Conservation (phyloP, 495 filamentous ascomycete genomes). For the Aspergillus nidulans region DNA sequence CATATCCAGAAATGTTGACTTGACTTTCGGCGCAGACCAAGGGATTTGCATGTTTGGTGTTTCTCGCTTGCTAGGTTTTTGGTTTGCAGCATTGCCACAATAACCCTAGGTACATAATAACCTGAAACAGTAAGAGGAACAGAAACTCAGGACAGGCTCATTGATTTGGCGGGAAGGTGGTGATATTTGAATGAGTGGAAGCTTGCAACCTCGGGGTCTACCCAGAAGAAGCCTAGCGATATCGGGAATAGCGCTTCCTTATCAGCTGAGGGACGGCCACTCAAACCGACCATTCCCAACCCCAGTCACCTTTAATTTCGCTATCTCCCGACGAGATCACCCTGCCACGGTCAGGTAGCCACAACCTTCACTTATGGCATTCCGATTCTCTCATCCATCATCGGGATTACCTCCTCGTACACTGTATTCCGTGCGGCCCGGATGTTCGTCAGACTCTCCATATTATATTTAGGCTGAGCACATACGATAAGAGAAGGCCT, state of each 20-base stretch:
- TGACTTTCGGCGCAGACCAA: background rate
- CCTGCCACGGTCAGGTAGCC: background rate
- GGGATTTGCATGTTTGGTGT: background rate
- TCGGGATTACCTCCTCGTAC: background rate
- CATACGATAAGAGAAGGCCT: background rate
- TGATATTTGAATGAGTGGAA: no score
- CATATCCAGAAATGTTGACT: background rate
- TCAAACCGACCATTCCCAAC: background rate
- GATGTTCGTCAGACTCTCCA: background rate
- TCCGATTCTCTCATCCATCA: background rate
- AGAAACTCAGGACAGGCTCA: no score
- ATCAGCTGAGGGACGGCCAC: background rate
- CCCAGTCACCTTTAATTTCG: background rate
- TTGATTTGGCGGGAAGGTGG: no score
- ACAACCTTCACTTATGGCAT: background rate
- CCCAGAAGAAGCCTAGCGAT: background rate
- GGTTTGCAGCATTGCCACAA: no score
- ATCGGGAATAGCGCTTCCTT: background rate
- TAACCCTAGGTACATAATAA: no score
- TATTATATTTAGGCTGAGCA: background rate
- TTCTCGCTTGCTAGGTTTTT: background rate
- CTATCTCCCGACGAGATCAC: background rate
- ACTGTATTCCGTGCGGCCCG: background rate
- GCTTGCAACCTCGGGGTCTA: background rate
- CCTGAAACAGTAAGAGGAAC: no score